Evolutionary conservation across 805 yeast species (phyloP).

Genomic region (Cephaloascus albidus): DNA sequence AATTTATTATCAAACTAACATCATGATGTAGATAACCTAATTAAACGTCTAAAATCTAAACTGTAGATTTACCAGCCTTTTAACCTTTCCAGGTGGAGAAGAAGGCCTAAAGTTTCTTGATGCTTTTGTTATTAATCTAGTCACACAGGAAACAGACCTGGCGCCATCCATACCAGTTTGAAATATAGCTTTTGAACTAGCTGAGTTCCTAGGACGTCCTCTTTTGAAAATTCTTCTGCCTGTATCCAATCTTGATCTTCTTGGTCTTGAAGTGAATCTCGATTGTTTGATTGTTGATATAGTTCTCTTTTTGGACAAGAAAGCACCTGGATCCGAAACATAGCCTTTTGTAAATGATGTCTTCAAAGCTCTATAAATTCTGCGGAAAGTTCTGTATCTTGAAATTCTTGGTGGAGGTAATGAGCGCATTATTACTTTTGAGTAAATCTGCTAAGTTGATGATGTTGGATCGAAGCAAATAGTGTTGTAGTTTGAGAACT

Average conservation of each 20-base stretch:
- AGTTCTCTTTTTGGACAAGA: constrained; percentile 4
- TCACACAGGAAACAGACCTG: not conserved
- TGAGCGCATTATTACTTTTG: constrained; percentile 2
- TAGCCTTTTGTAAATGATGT: constrained; percentile 16
- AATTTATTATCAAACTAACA: no score
- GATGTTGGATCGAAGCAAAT: no score
- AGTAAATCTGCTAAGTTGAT: no score
- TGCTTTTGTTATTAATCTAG: not conserved
- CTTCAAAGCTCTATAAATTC: constrained; percentile 17
- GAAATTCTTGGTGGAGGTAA: constrained; percentile 26
- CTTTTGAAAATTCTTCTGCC: not conserved
- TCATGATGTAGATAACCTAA: no score
- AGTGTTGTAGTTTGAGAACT: no score
- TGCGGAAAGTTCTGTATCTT: constrained; percentile 18
- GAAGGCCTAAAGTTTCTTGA: not conserved
- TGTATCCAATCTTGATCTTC: constrained; percentile 4
- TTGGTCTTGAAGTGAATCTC: constrained; percentile 11
- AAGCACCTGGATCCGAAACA: constrained; percentile 17
- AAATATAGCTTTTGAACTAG: not conserved
- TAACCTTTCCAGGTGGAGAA: no score
- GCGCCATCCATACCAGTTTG: not conserved
- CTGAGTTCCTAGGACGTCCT: constrained; percentile 3
- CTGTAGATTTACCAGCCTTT: no score
- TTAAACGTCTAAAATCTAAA: no score
- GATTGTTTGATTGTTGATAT: constrained; percentile 17